These are phyloP conservation scores for Phytophthora chlamydospora DNA, from an alignment of 352 stramenopile species.

Conservation along the genomic window DNA sequence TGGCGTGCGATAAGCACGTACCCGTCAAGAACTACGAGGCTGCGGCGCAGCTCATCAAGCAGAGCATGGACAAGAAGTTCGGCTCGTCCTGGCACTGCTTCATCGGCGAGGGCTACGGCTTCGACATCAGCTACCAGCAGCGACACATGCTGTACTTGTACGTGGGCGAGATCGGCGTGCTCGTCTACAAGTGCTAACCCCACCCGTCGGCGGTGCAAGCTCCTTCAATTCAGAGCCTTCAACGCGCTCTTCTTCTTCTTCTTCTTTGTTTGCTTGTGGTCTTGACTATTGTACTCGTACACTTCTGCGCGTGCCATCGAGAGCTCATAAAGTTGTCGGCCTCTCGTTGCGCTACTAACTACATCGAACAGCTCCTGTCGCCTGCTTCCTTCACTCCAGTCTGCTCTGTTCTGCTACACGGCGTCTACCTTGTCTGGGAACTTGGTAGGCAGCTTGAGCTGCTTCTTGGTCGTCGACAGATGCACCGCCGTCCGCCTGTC, in stretches of 20 bases:
- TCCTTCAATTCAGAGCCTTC: slow-evolving; percentile 15
- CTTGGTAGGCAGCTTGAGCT: slow-evolving; percentile 22
- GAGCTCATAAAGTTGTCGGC: slow-evolving; percentile 13
- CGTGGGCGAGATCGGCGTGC: slow-evolving; percentile 93
- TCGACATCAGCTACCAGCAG: slow-evolving; percentile 96
- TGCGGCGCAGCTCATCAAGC: slow-evolving; percentile 93
- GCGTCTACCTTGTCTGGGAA: slow-evolving; percentile 12
- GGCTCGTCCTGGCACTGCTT: slow-evolving; percentile 95
- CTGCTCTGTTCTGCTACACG: slow-evolving; percentile 12
- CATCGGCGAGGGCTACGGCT: slow-evolving; percentile 96
- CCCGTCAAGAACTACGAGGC: slow-evolving; percentile 95
- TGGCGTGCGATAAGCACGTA: slow-evolving; percentile 96
- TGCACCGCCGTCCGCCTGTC: slow-evolving; percentile 22
- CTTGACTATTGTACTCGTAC: slow-evolving; percentile 37
- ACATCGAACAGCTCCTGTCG: slow-evolving; percentile 15
- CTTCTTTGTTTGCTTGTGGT: slow-evolving; percentile 7
- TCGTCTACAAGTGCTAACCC: slow-evolving; percentile 96
- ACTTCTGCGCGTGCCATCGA: slow-evolving; percentile 23
- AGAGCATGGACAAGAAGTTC: slow-evolving; percentile 98
- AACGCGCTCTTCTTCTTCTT: slow-evolving; percentile 12
- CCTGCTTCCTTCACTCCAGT: slow-evolving; percentile 2
- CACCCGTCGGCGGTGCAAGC: not conserved
- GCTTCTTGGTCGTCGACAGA: slow-evolving; percentile 1
- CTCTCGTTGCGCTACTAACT: slow-evolving; percentile 25
- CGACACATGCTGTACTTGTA: slow-evolving; percentile 96